Percentiles rank a stretch among this genome's conserved stretches.
These are phyloP conservation scores for Microcos paniculata DNA, from an alignment of 345 rosid species.

Conservation along the genomic window DNA sequence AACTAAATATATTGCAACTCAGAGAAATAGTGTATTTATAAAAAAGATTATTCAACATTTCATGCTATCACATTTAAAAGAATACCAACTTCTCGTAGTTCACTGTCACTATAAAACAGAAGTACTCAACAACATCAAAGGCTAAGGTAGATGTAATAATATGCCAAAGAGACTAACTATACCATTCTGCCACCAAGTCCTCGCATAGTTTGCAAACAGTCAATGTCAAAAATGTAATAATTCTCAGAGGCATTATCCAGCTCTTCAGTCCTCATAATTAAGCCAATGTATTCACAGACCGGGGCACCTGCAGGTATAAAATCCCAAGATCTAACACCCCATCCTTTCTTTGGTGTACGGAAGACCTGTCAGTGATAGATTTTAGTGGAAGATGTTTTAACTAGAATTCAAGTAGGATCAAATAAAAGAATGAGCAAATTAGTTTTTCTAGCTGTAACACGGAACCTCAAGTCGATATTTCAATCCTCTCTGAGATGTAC, in stretches of 20 bases:
- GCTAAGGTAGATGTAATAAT: neutral
- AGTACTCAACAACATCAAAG: neutral
- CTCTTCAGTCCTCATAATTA: slow-evolving; percentile 69
- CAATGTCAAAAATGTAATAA: slow-evolving; percentile 83
- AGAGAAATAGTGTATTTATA: neutral
- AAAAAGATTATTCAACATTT: neutral
- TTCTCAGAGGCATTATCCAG: slow-evolving; percentile 62
- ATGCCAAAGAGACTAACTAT: neutral
- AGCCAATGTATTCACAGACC: slow-evolving; percentile 84
- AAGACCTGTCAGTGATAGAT: slow-evolving; percentile 52
- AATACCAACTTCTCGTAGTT: no score
- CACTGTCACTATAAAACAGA: no score
- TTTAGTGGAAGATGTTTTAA: neutral
- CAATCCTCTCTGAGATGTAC: slow-evolving; percentile 70
- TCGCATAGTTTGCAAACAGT: slow-evolving; percentile 91
- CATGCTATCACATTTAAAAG: no score
- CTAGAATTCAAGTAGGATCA: slow-evolving; percentile 1
- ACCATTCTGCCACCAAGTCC: slow-evolving; percentile 91
- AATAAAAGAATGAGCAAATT: neutral
- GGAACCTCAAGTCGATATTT: slow-evolving; percentile 80
- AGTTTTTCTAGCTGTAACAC: slow-evolving; percentile 4
- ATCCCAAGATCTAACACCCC: slow-evolving; percentile 98
- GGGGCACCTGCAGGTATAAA: slow-evolving; percentile 92
- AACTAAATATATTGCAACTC: neutral
- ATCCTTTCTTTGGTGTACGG: slow-evolving; percentile 83